These are phyloP conservation scores for Tuber microsphaerosporum DNA, from an alignment of 495 filamentous ascomycete genomes.

Conservation along the genomic window DNA sequence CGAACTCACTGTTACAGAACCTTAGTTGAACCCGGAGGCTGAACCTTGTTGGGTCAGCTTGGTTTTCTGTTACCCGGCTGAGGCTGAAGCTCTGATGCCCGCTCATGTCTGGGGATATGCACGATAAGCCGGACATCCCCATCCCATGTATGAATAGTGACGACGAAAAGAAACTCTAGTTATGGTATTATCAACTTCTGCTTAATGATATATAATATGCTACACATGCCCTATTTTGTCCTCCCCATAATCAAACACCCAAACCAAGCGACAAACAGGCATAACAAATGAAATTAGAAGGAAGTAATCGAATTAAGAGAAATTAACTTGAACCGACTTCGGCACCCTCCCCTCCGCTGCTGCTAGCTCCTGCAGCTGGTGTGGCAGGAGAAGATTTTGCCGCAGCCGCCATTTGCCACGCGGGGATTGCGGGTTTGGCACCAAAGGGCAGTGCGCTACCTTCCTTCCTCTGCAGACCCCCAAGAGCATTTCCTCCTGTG, in stretches of 20 bases:
- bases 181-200: slow-evolving; percentile 3
- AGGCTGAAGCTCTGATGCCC: neutral
- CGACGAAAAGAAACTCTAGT: neutral
- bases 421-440: slow-evolving; percentile 67
- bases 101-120: neutral
- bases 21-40: neutral
- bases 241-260: neutral
- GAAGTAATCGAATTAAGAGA: neutral
- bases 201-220: neutral
- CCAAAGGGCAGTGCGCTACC: slow-evolving; percentile 46
- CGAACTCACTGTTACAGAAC: neutral
- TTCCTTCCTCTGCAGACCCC: slow-evolving; percentile 44
- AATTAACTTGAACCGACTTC: neutral
- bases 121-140: neutral
- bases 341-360: neutral
- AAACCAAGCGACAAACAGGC: neutral
- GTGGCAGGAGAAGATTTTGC: slow-evolving; percentile 44
- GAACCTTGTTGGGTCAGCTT: neutral
- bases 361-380: neutral
- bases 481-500: slow-evolving; percentile 36
- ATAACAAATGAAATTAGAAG: neutral
- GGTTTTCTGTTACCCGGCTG: neutral
- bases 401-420: slow-evolving; percentile 78
- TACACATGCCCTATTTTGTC: neutral
- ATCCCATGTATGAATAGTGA: neutral